Base-by-base conservation (phyloP, 2,329 filamentous ascomycete genomes). In the Monosporascus sp. region DNA sequence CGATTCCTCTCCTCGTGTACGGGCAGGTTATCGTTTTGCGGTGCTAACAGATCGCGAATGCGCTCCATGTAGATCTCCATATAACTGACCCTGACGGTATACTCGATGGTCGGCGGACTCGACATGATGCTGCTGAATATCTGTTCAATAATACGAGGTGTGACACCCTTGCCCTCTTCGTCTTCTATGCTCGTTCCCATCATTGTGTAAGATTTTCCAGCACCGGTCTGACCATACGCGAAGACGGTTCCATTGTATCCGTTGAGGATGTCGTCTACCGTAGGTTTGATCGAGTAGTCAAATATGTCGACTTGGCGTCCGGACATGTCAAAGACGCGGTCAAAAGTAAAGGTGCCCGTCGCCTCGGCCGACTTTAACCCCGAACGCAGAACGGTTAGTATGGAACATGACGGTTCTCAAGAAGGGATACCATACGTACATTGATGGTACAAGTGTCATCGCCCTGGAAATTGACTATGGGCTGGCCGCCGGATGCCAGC, bases 41-140 rank as follows among this genome's bases (percentile, higher is more conserved):
- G 94, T 24, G 88, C 86, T 59, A 99, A 77, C 66, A 99, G 75
- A 84, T 99, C 94, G 65, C 93, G 85, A 70, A 99, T 97, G 63
- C 89, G 86, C 76, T 99, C 94, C 94, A 97, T 99, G 78, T 99
- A 99, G 60, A 99, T 97, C 74, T 99, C 94, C 92, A 99, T 97
- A 74, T 97, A 97, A 72, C 91, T 96, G 68, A 97, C 93, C 53
- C 92, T 86, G 51, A 99, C 93, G n/a, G 92, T 97, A 73, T 97
- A 97, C 74, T 97, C 94, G 70, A 97, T 97, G 62, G 90, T 96
- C 65, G 86, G 86, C 44, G 93, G 90, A 64, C 91, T 96, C 22
- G 89, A 85, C 74, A 97, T 80, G 71, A 97, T 97, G 74, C 89
- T 96, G 63, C 89, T 87, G 70, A 97, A 97, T 69, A 97, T 97